A percentile compares a stretch with the other conserved stretches of the same genome.
Conservation (phyloP, 345 rosid species). For the Aquilaria sinensis region DNA sequence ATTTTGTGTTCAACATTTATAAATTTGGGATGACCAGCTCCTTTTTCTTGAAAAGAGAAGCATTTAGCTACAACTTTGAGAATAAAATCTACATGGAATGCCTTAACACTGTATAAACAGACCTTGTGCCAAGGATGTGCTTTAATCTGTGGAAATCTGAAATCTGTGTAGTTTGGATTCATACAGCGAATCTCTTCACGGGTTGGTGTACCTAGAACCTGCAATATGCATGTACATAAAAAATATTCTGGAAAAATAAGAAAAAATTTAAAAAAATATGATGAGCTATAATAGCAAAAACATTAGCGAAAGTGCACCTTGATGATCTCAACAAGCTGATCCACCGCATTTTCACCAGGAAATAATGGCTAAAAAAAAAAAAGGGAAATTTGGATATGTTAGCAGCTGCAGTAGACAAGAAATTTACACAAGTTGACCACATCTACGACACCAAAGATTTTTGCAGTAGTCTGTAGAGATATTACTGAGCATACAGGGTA, state of each 20-base stretch:
- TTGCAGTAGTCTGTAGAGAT: neutral
- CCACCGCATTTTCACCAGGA: slow-evolving; percentile 83
- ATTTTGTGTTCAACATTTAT: no score
- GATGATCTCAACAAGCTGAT: slow-evolving; percentile 81
- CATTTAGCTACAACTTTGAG: neutral
- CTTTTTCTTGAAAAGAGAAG: slow-evolving; percentile 5
- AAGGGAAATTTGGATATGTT: no score
- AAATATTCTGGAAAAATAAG: neutral
- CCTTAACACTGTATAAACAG: neutral
- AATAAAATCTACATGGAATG: neutral
- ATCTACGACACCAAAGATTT: no score
- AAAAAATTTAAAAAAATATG: neutral
- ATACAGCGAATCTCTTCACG: slow-evolving; percentile 90
- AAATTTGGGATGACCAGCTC: neutral
- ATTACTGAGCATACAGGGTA: neutral
- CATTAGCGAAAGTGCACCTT: slow-evolving; percentile 33
- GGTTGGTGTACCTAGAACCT: slow-evolving; percentile 95
- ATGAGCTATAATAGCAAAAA: neutral
- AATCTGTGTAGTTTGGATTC: slow-evolving; percentile 82
- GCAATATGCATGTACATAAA: slow-evolving; percentile 14
- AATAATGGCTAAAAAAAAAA: slow-evolving; percentile 47
- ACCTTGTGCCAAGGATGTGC: slow-evolving; percentile 96
- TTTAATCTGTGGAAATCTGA: slow-evolving; percentile 71
- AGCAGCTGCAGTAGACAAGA: no score
- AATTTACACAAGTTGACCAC: no score